Conservation (phyloP, 768 basidiomycete genomes). For the Rubroboletus satanas region DNA sequence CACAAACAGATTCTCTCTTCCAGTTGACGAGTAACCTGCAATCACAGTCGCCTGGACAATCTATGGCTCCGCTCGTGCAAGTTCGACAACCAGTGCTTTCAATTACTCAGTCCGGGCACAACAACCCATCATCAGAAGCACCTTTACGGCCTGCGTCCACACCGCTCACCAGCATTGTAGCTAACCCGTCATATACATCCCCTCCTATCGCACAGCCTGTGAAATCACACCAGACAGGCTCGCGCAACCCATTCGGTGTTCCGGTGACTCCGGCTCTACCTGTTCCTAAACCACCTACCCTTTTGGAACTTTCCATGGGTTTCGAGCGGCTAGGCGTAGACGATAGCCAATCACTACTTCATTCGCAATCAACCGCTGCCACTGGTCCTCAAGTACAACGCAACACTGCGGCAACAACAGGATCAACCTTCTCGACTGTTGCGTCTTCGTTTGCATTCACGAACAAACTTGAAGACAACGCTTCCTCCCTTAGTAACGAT, state of each 20-base stretch:
- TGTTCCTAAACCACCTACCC: conserved; percentile 71
- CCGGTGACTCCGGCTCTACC: conserved; percentile 58
- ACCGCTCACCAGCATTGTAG: conserved; percentile 48
- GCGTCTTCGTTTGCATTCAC: conserved; percentile 68
- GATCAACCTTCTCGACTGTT: conserved; percentile 60
- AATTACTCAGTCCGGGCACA: conserved; percentile 7
- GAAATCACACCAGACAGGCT: conserved; percentile 87
- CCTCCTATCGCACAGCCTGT: conserved; percentile 59
- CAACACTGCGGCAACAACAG: conserved; percentile 6
- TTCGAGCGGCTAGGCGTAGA: conserved; percentile 27
- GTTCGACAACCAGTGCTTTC: conserved; percentile 4
- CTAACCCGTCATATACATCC: conserved; percentile 28
- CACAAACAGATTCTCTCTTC: conserved; percentile 12
- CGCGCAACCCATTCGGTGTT: conserved; percentile 91
- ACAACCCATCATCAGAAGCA: conserved; percentile 16
- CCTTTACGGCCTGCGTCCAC: conserved; percentile 70
- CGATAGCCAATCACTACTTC: conserved; percentile 29
- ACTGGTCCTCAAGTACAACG: conserved; percentile 33
- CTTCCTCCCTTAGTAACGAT: not conserved
- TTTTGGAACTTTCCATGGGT: conserved; percentile 73
- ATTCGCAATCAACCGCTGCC: conserved; percentile 24
- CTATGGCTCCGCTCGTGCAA: conserved; percentile 6
- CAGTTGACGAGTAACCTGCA: conserved; percentile 9
- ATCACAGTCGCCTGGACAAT: conserved; percentile 13
- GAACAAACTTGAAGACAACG: conserved; percentile 30